Evolutionary conservation across 1,139 yeast species (phyloP), one percentile per base, ranked within the genome.

Genomic region (Debaryomycetaceae sp.): DNA sequence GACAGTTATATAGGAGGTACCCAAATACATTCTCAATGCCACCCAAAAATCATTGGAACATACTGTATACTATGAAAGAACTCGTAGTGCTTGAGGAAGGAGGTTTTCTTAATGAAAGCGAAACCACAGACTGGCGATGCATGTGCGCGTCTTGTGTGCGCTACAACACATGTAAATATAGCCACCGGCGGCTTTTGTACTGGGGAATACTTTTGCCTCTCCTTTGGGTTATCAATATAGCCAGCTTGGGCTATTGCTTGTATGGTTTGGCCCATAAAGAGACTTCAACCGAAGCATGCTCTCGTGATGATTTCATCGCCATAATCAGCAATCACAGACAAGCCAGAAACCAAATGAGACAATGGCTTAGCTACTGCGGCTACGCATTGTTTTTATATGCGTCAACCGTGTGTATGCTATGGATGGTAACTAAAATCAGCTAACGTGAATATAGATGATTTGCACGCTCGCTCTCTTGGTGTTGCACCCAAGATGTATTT

Each of bases 161-260:
- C n/a, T 40, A 30, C 21, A 27, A 20, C 9, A 21, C 24, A 3
- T 27, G 28, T 8, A 23, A 16, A 10, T 4, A 13, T 11, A 12
- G 10, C 5, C 3, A 20, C 6, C 10, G 7, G 7, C 18, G 21
- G 4, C 33, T 37, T 3, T 29, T 53, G 12, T 25, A 42, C 21
- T 35, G 40, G 33, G 61, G 61, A 1, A 10, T 47, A 0, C 3
- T 48, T 2, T 35, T 48, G 16, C 64, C 65, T 3, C 26, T 43
- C 0, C 9, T 49, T 2, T 57, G 62, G 62, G 2, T 49, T 1
- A 32, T 31, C n/a, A 37, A 36, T 17, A 24, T 42, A 4, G 25
- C 27, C 2, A 29, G 33, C 3, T 28, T 45, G 3, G 2, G 35
- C 3, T 34, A 31, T 18, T 25, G 7, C 18, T 9, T n/a, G 18